A percentile compares a stretch with the other conserved stretches of the same genome.
Evolutionary conservation across 805 yeast species (phyloP).

Genomic region (Myxozyma sirexii): DNA sequence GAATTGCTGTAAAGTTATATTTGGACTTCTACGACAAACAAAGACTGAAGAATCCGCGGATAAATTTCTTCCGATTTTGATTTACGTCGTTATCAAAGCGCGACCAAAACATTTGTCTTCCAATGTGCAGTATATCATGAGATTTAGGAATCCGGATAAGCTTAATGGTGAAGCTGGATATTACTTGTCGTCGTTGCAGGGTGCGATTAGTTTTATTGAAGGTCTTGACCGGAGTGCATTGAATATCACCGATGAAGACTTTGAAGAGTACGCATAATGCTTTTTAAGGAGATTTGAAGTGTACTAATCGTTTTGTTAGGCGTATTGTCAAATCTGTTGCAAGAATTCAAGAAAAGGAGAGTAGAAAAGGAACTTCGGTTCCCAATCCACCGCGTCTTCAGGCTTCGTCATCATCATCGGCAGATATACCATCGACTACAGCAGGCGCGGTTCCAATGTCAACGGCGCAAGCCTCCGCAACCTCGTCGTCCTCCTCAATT

Average conservation of each 20-base stretch:
- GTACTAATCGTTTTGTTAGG: neutral
- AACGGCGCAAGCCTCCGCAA: neutral
- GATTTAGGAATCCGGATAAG: slow-evolving; percentile 76
- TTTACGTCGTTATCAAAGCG: slow-evolving; percentile 74
- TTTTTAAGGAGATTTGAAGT: too few relatives aligned
- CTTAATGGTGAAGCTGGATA: slow-evolving; percentile 87
- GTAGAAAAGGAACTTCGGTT: slow-evolving; percentile 29
- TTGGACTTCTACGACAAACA: slow-evolving; percentile 75
- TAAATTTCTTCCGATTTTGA: slow-evolving; percentile 85
- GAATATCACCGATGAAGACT: slow-evolving; percentile 64
- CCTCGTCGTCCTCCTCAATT: neutral
- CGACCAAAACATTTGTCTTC: slow-evolving; percentile 68
- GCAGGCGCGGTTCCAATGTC: neutral
- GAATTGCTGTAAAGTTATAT: slow-evolving; percentile 89
- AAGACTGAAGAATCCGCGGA: slow-evolving; percentile 85
- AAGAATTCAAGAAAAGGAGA: slow-evolving; percentile 48
- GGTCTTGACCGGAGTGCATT: slow-evolving; percentile 59
- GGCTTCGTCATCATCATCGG: neutral
- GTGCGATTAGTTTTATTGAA: slow-evolving; percentile 80
- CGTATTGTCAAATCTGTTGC: slow-evolving; percentile 46
- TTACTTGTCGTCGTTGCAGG: slow-evolving; percentile 85
- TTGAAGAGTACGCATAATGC: slow-evolving; percentile 45
- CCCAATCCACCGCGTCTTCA: slow-evolving; percentile 13
- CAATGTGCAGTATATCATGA: slow-evolving; percentile 80
- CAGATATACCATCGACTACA: neutral